Base-by-base conservation (phyloP, 2,329 filamentous ascomycete species). In the Leptosphaerulina australis region DNA sequence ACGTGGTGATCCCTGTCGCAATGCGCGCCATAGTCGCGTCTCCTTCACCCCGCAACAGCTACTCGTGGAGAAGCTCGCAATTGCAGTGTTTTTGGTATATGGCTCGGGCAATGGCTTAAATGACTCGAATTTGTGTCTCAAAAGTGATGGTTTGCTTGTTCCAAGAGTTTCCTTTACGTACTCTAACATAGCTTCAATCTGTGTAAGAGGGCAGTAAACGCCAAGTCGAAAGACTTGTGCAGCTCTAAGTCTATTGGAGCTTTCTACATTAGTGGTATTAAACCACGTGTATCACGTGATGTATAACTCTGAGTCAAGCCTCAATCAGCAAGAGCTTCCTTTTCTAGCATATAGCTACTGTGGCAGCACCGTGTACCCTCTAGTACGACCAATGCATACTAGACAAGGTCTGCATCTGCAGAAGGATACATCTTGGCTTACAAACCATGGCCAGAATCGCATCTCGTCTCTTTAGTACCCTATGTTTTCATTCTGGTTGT, bases 11-110 rank as follows among this genome's bases (percentile, higher is more conserved):
- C 53, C 56, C 39, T 54, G 53, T 43, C 39, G n/a, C 20, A 18
- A 9, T 20, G 36, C 43, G 45, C 43, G 46, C 53, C 53, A 43
- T 44, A 17, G 46, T 31, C 46, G 46, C 36, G 49, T 50, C 31
- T 46, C 49, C 29, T 49, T 44, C 47, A 48, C 41, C 30, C 52
- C 26, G n/a, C n/a, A 21, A 44, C 24, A n/a, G 14, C 26, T 30
- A 26, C n/a, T 30, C 38, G 17, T 11, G 14, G 11, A 20, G 3
- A 10, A 20, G 15, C 18, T 14, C 14, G 11, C 26, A 25, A 10
- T 18, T 18, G n/a, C 12, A 10, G 3, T 17, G 35, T 26, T 12
- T 9, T 33, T 17, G 18, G 11, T 4, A 17, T 8, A 20, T 3
- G 2, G 3, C n/a, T 14, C 11, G 9, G 15, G 11, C 8, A 7